Base-by-base conservation (phyloP, 495 filamentous ascomycete genomes). In the Penicillium subrubescens region DNA sequence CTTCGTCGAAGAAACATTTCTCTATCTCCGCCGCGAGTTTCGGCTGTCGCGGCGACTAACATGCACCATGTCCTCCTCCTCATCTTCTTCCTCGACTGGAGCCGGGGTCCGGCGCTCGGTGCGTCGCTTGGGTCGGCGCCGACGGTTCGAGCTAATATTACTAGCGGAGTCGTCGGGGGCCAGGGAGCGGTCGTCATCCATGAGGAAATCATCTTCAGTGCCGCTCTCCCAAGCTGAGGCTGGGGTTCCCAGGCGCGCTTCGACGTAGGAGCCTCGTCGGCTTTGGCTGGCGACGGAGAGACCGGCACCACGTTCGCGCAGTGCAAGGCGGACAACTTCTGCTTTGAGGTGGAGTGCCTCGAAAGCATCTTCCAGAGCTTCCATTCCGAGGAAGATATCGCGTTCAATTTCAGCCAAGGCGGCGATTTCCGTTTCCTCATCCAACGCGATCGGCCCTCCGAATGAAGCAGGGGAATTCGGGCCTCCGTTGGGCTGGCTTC, bases 371-470 rank as follows among this genome's bases (percentile, higher is more conserved):
- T 98, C 96, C 35, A 99, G 86, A 15, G 89, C 87, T 76, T 98
- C 95, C 90, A 99, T 97, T 48, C 92, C 90, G 31, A 86, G 85
- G 79, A 91, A 97, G 65, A 99, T 96, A 67, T 97, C 93, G 6
- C 92, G 88, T 71, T 99, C 95, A 43, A 99, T 86, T 73, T 97
- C 92, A 2, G 92, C 94, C 11, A 98, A 80, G 12, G 90, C 87
- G 0, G 90, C 88, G 60, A 98, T 94, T 72, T 99, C 95, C 50
- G 90, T 90, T 68, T 99, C 95, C 77, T 99, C 95, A 73, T 99
- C 95, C 51, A 96, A 77, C 6, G 92, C 90, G 19, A 99, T 92
- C 8, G 91, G 89, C 0, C 81, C 86, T 33, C 85, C 86, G 52
- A 77, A 77, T 1, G 80, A 71, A n/a, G 81, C 80, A 0, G 81